Evolutionary conservation across 441 rosid genomes (phyloP).

Genomic region (Adansonia gregorii): DNA sequence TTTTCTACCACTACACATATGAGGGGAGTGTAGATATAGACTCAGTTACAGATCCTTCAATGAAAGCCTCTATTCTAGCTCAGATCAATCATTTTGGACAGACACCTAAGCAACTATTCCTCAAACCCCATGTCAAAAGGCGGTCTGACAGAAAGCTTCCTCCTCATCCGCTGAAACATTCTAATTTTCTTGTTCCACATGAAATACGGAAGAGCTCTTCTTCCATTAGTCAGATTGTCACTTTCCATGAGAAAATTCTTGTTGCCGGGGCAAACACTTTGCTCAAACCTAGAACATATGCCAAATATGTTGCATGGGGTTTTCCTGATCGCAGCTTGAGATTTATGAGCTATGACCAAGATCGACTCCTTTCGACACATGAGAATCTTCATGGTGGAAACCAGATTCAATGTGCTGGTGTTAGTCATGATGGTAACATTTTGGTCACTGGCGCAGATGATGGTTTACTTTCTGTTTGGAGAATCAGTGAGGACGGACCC

Average conservation of each 20-base stretch:
- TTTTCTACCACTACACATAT: conserved; percentile 93
- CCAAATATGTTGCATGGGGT: conserved; percentile 95
- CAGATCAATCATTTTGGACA: conserved; percentile 91
- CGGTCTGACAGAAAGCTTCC: conserved; percentile 73
- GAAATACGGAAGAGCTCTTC: conserved; percentile 80
- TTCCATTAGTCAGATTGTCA: conserved; percentile 80
- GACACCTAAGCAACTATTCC: conserved; percentile 85
- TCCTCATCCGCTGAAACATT: conserved; percentile 86
- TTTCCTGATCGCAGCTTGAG: conserved; percentile 98
- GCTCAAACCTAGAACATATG: conserved; percentile 88
- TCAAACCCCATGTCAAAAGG: conserved; percentile 73
- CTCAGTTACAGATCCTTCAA: conserved; percentile 79
- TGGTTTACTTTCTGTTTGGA: conserved; percentile 90
- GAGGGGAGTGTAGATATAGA: conserved; percentile 89
- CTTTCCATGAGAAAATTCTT: conserved; percentile 81
- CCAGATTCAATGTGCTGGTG: conserved; percentile 91
- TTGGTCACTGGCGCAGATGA: conserved; percentile 97
- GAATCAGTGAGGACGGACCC: conserved; percentile 70
- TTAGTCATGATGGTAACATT: conserved; percentile 91
- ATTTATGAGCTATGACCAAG: conserved; percentile 98
- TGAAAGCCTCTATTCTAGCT: conserved; percentile 88
- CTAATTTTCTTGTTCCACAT: conserved; percentile 80
- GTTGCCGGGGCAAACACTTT: conserved; percentile 72
- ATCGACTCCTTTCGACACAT: conserved; percentile 87
- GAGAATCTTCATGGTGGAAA: conserved; percentile 97